Base-by-base conservation (phyloP, 2,329 filamentous ascomycete species). In the Thelonectria rubi region DNA sequence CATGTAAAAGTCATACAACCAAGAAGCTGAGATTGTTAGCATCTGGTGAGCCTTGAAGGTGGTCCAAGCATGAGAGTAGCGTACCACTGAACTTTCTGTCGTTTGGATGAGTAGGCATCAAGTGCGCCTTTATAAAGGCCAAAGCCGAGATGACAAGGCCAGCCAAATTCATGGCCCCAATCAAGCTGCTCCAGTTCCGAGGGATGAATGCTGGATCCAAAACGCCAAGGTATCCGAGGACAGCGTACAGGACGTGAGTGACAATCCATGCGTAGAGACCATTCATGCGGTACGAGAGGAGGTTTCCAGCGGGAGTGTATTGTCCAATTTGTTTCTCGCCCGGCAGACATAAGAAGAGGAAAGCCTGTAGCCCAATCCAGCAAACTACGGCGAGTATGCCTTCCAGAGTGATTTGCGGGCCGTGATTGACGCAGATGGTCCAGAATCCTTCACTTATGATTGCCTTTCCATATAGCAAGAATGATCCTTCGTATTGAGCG, bases 1-100 rank as follows among this genome's bases (percentile, higher is more conserved):
- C 76, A 80, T 81, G 55, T 77, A 82, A 51, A 81, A 74, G 60
- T 82, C 80, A 43, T 81, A 81, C 0, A 79, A 48, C 1, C 68
- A 65, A 3, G 75, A 80, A 20, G 74, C 79, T 78, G 12, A 5
- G 1, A 20, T 11, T 12, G 46, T 68, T 43, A 66, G 53, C 21
- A 15, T 24, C 11, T 14, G 1, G 18, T 4, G n/a, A n/a, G n/a
- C n/a, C 0, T 18, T 3, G 4, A 11, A 9, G 6, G 3, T 26
- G 6, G 2, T 2, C 6, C n/a, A 11, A 8, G 2, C 3, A 40
- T n/a, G 17, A 10, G 48, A 21, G 17, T 5, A 20, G 67, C 70
- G 17, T 51, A 76, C 76, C 76, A 67, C 78, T 80, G 49, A 81
- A 81, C 54, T 80, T 81, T 24, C 77, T 69, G 60, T 81, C 79